phyloP scores from a whole-genome alignment of 163 green algal species.

The Botryococcus braunii region DNA sequence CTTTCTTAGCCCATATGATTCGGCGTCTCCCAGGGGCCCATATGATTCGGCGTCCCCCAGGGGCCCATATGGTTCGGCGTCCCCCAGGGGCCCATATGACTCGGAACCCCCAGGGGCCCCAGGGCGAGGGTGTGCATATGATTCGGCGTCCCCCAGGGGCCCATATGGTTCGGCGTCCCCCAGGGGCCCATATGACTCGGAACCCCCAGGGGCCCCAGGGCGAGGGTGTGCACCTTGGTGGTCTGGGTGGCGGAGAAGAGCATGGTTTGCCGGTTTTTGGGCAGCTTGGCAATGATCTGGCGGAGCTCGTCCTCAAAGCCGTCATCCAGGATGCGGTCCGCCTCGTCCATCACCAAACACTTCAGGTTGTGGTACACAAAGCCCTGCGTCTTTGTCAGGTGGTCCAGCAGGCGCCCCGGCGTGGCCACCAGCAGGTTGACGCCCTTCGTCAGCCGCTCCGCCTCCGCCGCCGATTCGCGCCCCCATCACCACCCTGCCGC shows the following conservation, averaged over 20 bases:
- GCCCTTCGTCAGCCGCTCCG: conserved; percentile 88
- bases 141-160: too few relatives aligned
- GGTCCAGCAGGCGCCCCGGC: conserved; percentile 90
- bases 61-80: too few relatives aligned
- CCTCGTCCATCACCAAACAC: conserved; percentile 93
- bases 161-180: too few relatives aligned
- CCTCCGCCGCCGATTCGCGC: conserved; percentile 89
- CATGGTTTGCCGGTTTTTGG: conserved; percentile 94
- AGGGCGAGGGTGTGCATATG: not conserved
- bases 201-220: too few relatives aligned
- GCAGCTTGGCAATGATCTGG: conserved; percentile 84
- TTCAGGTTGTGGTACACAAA: conserved; percentile 80
- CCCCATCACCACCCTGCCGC: conserved; percentile 88
- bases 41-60: too few relatives aligned
- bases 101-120: too few relatives aligned
- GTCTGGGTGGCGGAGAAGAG: conserved; percentile 97
- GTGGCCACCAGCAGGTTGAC: conserved; percentile 93
- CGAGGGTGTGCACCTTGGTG: conserved; percentile 63
- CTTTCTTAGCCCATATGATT: too few relatives aligned
- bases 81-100: too few relatives aligned
- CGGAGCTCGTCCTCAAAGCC: conserved; percentile 98
- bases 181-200: too few relatives aligned
- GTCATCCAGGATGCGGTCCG: conserved; percentile 95
- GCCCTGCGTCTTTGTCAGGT: conserved; percentile 89
- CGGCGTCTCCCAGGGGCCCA: too few relatives aligned